Evolutionary conservation across 257 asterid species (phyloP), one percentile per base, ranked within the genome.

Genomic region (Osmanthus fragrans): DNA sequence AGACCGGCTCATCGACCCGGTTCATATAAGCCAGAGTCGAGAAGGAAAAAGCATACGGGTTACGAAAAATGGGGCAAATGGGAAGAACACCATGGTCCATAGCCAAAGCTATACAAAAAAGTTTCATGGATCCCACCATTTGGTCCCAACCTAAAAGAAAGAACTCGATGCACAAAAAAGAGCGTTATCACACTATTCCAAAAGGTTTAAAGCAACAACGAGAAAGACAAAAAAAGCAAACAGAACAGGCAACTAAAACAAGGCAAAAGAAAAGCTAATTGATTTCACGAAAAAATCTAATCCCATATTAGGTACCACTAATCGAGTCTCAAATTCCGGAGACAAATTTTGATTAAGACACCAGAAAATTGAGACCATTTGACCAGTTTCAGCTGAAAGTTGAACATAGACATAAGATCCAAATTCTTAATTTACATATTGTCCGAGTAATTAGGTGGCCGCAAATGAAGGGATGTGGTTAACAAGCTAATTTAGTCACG

Each of bases 81-180:
- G 70, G 54, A 77, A 73, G 16, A 72, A 68, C 54, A 70, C 67
- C 42, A 79, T 76, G 74, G 54, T 54, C 77, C 68, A 73, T 77
- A 30, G 27, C 47, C 85, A 84, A 84, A 84, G 83, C 36, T 16
- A 25, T 3, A 42, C 18, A 42, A 42, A 42, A 42, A 42, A 42
- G 51, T 39, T 56, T 79, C 76, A 84, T 82, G 80, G 84, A 80
- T 80, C 83, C 87, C 87, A 84, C 81, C 56, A 74, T 45, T 77
- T 25, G 79, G 85, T 81, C 85, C 84, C 81, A 76, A 70, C 36
- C 67, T 69, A 80, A 76, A 82, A 73, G 76, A 78, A 73, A 78
- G 71, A 67, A 69, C 71, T 81, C 56, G 15, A 71, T 21, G 19
- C 47, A 85, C 74, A 71, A 33, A 75, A 58, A 69, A 72, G 56